These are phyloP conservation scores for Pecoramyces ruminantium DNA, from an alignment of 192 early-diverging fungal genomes.

Conservation along the genomic window DNA sequence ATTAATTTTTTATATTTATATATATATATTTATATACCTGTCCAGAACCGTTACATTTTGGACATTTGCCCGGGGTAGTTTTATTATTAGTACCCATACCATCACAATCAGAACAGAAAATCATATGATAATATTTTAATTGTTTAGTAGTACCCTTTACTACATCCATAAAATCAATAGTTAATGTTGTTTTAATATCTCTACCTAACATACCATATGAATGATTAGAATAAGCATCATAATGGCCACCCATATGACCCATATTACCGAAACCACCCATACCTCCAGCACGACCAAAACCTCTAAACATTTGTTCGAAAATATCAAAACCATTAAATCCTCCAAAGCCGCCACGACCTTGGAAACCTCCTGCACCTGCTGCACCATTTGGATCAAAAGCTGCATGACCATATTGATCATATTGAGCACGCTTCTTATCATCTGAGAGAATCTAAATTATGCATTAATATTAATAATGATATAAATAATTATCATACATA, in stretches of 20 bases:
- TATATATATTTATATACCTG: constrained; percentile 15
- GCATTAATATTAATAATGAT: too few species aligned
- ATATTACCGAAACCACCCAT: constrained; percentile 12
- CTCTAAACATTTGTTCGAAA: constrained; percentile 59
- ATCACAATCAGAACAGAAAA: constrained; percentile 57
- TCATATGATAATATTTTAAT: constrained; percentile 46
- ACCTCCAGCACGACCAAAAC: constrained; percentile 17
- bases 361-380: constrained; percentile 15
- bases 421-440: constrained; percentile 73
- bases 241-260: constrained; percentile 9
- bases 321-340: constrained; percentile 45
- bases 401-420: constrained; percentile 76
- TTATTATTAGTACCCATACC: constrained; percentile 70
- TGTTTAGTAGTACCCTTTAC: constrained; percentile 55
- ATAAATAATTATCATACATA: too few species aligned
- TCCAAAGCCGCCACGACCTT: constrained; percentile 20
- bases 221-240: background rate
- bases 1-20: background rate
- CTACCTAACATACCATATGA: constrained; percentile 21
- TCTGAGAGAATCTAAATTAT: constrained; percentile 63
- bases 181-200: constrained; percentile 43
- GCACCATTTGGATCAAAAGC: constrained; percentile 9
- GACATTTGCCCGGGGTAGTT: constrained; percentile 49
- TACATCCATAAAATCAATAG: constrained; percentile 80
- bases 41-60: constrained; percentile 65